A percentile compares a stretch with the other conserved stretches of the same genome.
These are phyloP conservation scores for Hibiscus syriacus DNA, from an alignment of 345 rosid species.

Conservation along the genomic window DNA sequence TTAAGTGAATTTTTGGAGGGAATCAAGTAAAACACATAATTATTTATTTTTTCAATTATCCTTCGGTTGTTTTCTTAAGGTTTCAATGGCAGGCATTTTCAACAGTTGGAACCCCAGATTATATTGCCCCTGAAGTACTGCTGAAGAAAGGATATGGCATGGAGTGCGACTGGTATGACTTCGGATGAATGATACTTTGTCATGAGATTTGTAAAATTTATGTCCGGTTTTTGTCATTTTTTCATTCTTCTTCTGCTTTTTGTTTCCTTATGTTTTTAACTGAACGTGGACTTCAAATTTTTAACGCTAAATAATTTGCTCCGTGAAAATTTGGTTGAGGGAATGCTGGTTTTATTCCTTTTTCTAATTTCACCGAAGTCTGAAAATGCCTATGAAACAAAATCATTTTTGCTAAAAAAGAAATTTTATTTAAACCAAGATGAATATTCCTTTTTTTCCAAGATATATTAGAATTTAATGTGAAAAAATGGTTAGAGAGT, in stretches of 20 bases:
- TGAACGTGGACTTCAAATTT: background rate
- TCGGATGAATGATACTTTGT: background rate
- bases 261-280: background rate
- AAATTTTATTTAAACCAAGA: background rate
- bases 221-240: background rate
- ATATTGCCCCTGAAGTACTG: constrained; percentile 94
- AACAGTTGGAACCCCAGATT: constrained; percentile 95
- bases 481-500: background rate
- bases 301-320: too few relatives aligned
- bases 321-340: too few relatives aligned
- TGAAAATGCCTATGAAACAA: background rate
- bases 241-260: background rate
- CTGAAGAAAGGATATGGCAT: constrained; percentile 89
- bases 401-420: background rate
- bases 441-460: background rate
- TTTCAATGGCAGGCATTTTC: constrained; percentile 63
- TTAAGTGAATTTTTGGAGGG: background rate
- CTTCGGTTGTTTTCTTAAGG: constrained; percentile 9
- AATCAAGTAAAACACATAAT: background rate
- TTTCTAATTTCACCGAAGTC: background rate
- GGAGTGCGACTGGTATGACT: constrained; percentile 86
- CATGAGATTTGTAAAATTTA: background rate
- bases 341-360: background rate
- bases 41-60: background rate
- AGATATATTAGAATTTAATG: background rate